Evolutionary conservation across 2,329 filamentous ascomycete species (phyloP).

Genomic region (Phialophora macrospora): DNA sequence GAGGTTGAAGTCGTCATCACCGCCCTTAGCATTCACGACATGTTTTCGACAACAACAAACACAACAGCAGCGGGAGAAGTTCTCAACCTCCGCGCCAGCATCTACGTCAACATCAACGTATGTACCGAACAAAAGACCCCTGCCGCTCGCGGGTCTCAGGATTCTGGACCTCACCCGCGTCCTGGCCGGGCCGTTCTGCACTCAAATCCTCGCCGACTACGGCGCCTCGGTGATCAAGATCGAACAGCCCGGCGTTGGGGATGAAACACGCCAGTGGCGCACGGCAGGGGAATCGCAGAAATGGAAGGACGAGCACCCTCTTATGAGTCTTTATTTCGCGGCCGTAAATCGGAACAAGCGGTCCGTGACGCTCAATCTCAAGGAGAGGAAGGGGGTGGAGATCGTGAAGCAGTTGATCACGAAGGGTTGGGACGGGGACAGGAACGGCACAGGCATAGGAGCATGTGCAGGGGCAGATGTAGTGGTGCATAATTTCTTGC

Average conservation of each 20-base stretch:
- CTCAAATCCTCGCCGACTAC: conserved; percentile 38
- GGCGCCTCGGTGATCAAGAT: conserved; percentile 41
- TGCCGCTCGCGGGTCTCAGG: conserved; percentile 27
- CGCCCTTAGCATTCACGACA: not conserved
- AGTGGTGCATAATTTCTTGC: conserved; percentile 40
- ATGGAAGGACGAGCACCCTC: conserved; percentile 31
- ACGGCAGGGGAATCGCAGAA: conserved; percentile 31
- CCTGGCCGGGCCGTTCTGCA: conserved; percentile 36
- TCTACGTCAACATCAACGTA: not conserved
- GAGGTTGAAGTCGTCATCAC: not conserved
- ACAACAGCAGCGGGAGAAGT: not conserved
- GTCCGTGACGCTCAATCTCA: conserved; percentile 33
- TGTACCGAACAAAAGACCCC: not conserved
- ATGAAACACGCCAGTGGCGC: conserved; percentile 38
- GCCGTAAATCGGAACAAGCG: conserved; percentile 38
- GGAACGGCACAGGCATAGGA: not conserved
- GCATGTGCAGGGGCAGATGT: conserved; percentile 20
- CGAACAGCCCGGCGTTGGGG: conserved; percentile 34
- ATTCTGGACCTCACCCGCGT: conserved; percentile 38
- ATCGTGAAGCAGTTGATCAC: conserved; percentile 27
- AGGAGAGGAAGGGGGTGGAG: conserved; percentile 20
- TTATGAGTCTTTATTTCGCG: conserved; percentile 45
- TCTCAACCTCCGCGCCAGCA: not conserved
- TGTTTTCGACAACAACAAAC: not conserved
- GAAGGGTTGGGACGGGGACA: conserved; percentile 7